Percentiles rank a stretch among this genome's conserved stretches.
phyloP scores from a whole-genome alignment of 2,329 filamentous ascomycete species.

The Fusarium sp. region DNA sequence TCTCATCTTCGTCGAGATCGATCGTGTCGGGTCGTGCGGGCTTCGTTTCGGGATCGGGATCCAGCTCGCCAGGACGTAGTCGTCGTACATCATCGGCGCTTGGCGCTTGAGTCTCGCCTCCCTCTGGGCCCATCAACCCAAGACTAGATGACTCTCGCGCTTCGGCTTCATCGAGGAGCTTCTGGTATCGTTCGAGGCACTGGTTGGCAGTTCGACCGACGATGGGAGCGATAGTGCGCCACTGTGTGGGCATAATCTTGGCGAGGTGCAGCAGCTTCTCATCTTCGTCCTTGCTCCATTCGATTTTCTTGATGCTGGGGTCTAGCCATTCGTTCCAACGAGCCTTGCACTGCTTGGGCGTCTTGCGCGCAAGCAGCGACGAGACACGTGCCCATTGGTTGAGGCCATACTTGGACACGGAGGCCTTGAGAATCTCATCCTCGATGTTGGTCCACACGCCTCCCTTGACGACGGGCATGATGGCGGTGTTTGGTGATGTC shows the following conservation, averaged over 20 bases:
- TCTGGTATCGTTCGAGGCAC: conserved; percentile 96
- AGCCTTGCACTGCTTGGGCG: conserved; percentile 98
- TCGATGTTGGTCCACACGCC: conserved; percentile 79
- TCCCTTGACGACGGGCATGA: conserved; percentile 76
- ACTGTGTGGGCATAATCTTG: conserved; percentile 99
- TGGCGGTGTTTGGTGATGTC: conserved; percentile 39
- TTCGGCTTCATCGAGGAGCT: conserved; percentile 94
- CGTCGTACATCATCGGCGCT: conserved; percentile 91
- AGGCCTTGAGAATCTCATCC: conserved; percentile 97
- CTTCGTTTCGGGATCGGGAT: conserved; percentile 97
- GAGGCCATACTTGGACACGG: conserved; percentile 91
- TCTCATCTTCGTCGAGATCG: conserved; percentile 98
- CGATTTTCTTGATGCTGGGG: conserved; percentile 96
- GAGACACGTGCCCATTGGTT: conserved; percentile 99
- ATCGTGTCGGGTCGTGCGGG: conserved; percentile 95
- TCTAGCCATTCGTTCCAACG: conserved; percentile 99
- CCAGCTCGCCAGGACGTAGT: conserved; percentile 89
- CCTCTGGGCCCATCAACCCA: conserved; percentile 82
- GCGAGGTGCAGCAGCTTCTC: conserved; percentile 96
- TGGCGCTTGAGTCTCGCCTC: conserved; percentile 85
- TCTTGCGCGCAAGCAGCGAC: conserved; percentile 95
- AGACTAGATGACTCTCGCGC: conserved; percentile 84
- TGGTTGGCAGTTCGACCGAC: conserved; percentile 96
- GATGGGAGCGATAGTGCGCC: conserved; percentile 96
- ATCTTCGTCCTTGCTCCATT: conserved; percentile 99